phyloP scores from a whole-genome alignment of 75 land plant genomes.

The Adiantum capillusveneris region DNA sequence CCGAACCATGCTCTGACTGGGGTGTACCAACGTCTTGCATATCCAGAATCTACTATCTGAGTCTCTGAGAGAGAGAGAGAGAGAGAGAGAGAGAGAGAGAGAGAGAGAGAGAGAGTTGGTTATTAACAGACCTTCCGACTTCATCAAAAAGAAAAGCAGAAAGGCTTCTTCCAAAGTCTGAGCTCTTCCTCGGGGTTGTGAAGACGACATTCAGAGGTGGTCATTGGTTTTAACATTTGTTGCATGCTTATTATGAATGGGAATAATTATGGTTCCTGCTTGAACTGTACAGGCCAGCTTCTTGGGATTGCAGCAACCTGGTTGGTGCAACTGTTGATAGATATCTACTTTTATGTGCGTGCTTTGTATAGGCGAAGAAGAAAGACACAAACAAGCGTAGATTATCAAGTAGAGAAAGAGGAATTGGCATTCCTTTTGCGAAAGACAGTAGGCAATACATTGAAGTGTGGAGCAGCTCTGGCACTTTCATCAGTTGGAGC shows the following conservation, averaged over 20 bases:
- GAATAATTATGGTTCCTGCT: not conserved
- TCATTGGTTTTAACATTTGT: too few relatives aligned
- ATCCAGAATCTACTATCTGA: not conserved
- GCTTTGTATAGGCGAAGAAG: slow-evolving; percentile 7
- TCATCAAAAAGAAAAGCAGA: slow-evolving; percentile 74
- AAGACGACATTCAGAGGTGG: slow-evolving; percentile 83
- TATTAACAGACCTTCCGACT: slow-evolving; percentile 62
- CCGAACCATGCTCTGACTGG: too few relatives aligned
- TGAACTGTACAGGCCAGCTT: slow-evolving; percentile 47
- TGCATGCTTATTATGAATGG: too few relatives aligned
- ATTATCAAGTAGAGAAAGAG: slow-evolving; percentile 17
- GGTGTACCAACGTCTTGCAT: too few relatives aligned
- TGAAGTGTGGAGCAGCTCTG: slow-evolving; percentile 69
- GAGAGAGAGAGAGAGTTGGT: not conserved
- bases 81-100: not conserved
- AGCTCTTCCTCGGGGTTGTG: slow-evolving; percentile 51
- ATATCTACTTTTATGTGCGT: slow-evolving; percentile 44
- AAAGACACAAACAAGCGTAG: slow-evolving; percentile 16
- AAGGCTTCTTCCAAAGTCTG: slow-evolving; percentile 40
- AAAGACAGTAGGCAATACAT: slow-evolving; percentile 43
- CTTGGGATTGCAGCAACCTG: slow-evolving; percentile 79
- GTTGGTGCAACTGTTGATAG: slow-evolving; percentile 74
- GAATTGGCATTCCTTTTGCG: slow-evolving; percentile 35
- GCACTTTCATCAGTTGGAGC: slow-evolving; percentile 85
- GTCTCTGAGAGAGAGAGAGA: not conserved